These are phyloP conservation scores for Candida loeiensis DNA, from an alignment of 805 yeast genomes.

Conservation along the genomic window DNA sequence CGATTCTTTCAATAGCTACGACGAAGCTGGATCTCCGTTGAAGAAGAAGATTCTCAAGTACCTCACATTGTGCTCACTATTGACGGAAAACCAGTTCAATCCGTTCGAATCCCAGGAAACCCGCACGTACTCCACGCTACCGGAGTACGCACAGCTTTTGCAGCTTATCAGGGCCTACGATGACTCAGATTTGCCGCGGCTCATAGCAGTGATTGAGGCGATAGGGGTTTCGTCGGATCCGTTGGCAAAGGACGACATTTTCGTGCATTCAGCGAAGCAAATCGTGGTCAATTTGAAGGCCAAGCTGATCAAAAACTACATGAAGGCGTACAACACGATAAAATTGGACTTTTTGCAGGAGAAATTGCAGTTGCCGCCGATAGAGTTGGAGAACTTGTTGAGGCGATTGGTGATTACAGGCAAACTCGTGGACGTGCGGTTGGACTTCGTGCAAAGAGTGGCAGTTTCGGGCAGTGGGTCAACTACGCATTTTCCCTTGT, in stretches of 20 bases:
- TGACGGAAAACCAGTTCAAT: slow-evolving; percentile 62
- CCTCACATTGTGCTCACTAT: slow-evolving; percentile 56
- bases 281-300: slow-evolving; percentile 29
- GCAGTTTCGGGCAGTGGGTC: slow-evolving; percentile 13
- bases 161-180: slow-evolving; percentile 29
- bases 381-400: slow-evolving; percentile 26
- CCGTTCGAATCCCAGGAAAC: slow-evolving; percentile 76
- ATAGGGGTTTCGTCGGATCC: slow-evolving; percentile 21
- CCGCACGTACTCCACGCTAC: slow-evolving; percentile 42
- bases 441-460: slow-evolving; percentile 27
- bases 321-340: slow-evolving; percentile 29
- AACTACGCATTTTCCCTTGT: slow-evolving; percentile 10
- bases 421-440: slow-evolving; percentile 21
- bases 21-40: slow-evolving; percentile 42
- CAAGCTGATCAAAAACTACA: slow-evolving; percentile 27
- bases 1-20: slow-evolving; percentile 42
- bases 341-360: slow-evolving; percentile 24
- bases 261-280: slow-evolving; percentile 21
- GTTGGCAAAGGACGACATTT: slow-evolving; percentile 29
- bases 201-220: slow-evolving; percentile 13
- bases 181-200: slow-evolving; percentile 23
- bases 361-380: slow-evolving; percentile 18
- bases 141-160: slow-evolving; percentile 28
- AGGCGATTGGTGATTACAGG: slow-evolving; percentile 30
- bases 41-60: slow-evolving; percentile 58